Base-by-base conservation (phyloP, 2,329 filamentous ascomycete genomes). In the Penicillium rolfsii region DNA sequence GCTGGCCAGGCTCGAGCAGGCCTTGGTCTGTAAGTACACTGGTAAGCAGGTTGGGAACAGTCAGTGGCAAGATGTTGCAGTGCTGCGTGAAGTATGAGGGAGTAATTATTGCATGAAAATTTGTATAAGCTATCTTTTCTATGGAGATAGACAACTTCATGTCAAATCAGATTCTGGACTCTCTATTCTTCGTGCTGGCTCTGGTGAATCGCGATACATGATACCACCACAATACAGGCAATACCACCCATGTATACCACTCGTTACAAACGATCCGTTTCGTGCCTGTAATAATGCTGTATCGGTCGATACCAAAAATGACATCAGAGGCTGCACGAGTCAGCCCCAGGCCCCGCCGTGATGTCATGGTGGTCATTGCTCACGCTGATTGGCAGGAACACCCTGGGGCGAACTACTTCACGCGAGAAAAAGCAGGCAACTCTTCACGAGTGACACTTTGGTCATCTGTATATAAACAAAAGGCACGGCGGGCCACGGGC, bases 271-370 rank as follows among this genome's bases (percentile, higher is more conserved):
- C n/a, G 30, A 36, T 38, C 19, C 5, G 30, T 38, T 49, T 48
- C 11, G 33, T 49, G 30, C 35, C 50, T 40, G 50, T 53, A 38
- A 16, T 14, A 12, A 11, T 6, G 3, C 1, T 16, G 50, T 53
- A 41, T 2, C n/a, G 16, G 4, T 8, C 8, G 33, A 40, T 30
- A 30, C 22, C 4, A 26, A 24, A 8, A 49, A 65, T 68, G 66
- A 68, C 64, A 67, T 70, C 65, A 69, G 63, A 59, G 67, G 67
- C 66, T 67, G 59, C 26, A 9, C 19, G 8, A 11, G 24, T 19
- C 52, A 41, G 30, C 41, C 19, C 24, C 16, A 19, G 11, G 26
- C 26, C 45, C 48, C 38, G 26, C 59, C 12, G 45, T 69, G 67
- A 70, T 63, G 58, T 67, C 63, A 70, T 69, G 59, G 62, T 64